A percentile compares a stretch with the other conserved stretches of the same genome.
These are phyloP conservation scores for Misopates orontium DNA, from an alignment of 257 asterid genomes.

Conservation along the genomic window DNA sequence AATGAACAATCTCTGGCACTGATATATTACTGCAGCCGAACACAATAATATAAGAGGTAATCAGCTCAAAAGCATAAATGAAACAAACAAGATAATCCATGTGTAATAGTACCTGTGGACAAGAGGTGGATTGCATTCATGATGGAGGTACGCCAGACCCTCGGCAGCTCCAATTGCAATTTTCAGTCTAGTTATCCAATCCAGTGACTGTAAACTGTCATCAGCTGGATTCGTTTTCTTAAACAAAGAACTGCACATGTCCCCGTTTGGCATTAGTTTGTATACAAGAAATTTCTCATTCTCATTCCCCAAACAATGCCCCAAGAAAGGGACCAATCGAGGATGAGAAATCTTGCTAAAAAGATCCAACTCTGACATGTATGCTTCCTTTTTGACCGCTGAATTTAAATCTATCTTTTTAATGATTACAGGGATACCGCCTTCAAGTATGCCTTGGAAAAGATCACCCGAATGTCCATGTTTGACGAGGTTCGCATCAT, in stretches of 20 bases:
- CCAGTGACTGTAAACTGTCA: constrained; percentile 54
- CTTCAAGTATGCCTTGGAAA: constrained; percentile 53
- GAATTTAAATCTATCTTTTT: constrained; percentile 53
- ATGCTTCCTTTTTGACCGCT: constrained; percentile 35
- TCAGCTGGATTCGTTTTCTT: constrained; percentile 34
- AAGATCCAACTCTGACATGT: constrained; percentile 50
- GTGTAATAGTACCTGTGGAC: constrained; percentile 64
- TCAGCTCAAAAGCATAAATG: neutral
- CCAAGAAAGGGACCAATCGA: constrained; percentile 63
- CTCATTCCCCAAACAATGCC: constrained; percentile 65
- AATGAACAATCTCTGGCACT: neutral
- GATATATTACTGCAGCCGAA: neutral
- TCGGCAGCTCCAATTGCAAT: constrained; percentile 80
- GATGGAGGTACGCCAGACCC: constrained; percentile 63
- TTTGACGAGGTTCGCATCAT: constrained; percentile 48
- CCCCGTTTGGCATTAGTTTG: constrained; percentile 62
- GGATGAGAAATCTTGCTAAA: constrained; percentile 43
- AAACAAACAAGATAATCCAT: neutral
- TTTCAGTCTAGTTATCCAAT: constrained; percentile 82
- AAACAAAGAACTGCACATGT: constrained; percentile 54
- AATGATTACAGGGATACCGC: constrained; percentile 45
- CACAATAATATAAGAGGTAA: neutral
- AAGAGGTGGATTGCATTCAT: constrained; percentile 68
- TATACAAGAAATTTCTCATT: constrained; percentile 59
- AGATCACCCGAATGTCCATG: constrained; percentile 73